phyloP scores from a whole-genome alignment of 1,284 basidiomycete genomes.

The Ustilago vetiveriae region DNA sequence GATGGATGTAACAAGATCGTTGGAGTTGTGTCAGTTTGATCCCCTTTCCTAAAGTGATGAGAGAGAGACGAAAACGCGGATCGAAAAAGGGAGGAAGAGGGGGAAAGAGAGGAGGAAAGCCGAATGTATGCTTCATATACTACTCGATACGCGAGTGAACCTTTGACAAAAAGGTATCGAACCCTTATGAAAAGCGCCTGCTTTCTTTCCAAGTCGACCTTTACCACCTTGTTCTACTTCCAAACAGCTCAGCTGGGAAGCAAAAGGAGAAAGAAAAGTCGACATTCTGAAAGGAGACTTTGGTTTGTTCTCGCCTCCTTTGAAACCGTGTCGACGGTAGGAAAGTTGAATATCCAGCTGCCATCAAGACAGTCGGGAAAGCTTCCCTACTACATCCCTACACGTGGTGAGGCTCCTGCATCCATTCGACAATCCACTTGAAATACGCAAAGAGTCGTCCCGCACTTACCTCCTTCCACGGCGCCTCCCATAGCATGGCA shows the following conservation, averaged over 20 bases:
- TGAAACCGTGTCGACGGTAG: slow-evolving; percentile 1
- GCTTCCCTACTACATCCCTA: slow-evolving; percentile 7
- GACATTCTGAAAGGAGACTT: neutral
- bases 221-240: neutral
- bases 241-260: neutral
- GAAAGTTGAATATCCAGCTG: neutral
- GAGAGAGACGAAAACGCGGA: neutral
- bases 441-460: neutral
- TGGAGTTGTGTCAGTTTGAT: slow-evolving; percentile 9
- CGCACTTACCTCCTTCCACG: slow-evolving; percentile 45
- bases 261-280: neutral
- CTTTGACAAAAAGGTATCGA: slow-evolving; percentile 32
- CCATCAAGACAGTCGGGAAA: neutral
- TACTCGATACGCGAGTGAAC: slow-evolving; percentile 46
- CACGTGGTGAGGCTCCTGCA: slow-evolving; percentile 12
- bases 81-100: neutral
- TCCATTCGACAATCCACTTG: too few species aligned
- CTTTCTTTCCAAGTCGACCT: too few species aligned
- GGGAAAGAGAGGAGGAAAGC: neutral
- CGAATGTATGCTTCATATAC: slow-evolving; percentile 61
- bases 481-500: slow-evolving; percentile 60
- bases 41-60: neutral
- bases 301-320: slow-evolving; percentile 19
- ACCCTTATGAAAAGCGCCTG: slow-evolving; percentile 54
- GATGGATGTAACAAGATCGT: too few species aligned